Conservation (phyloP, 768 basidiomycete species). For the Strobilomyces dryophilus region DNA sequence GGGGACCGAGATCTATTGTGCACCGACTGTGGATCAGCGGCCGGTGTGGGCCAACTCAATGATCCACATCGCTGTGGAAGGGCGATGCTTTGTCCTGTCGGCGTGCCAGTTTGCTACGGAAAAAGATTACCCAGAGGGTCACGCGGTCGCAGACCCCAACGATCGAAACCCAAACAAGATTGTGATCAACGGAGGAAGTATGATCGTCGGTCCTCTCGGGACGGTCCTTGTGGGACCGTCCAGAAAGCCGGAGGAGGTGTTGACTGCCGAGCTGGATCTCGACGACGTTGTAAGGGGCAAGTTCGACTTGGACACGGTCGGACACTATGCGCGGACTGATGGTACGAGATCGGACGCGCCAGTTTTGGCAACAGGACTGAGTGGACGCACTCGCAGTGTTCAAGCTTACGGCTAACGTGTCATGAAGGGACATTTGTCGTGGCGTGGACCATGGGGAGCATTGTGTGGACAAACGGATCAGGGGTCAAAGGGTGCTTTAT, state of each 20-base stretch:
- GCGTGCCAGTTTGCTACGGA: slow-evolving; percentile 58
- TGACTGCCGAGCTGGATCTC: slow-evolving; percentile 56
- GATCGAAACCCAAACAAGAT: slow-evolving; percentile 42
- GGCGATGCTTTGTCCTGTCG: slow-evolving; percentile 64
- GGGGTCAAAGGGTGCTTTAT: slow-evolving; percentile 14
- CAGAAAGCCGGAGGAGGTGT: slow-evolving; percentile 45
- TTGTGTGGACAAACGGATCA: slow-evolving; percentile 2
- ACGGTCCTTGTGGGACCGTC: slow-evolving; percentile 57
- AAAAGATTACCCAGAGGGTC: slow-evolving; percentile 47
- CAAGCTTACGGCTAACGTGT: slow-evolving; percentile 16
- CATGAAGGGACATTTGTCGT: neutral
- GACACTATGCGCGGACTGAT: slow-evolving; percentile 60
- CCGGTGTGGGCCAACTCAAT: slow-evolving; percentile 54
- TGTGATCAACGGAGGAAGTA: slow-evolving; percentile 59
- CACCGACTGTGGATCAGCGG: slow-evolving; percentile 61
- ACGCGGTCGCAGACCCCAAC: slow-evolving; percentile 39
- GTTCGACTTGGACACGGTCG: slow-evolving; percentile 58
- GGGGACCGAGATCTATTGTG: slow-evolving; percentile 60
- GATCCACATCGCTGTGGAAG: slow-evolving; percentile 63
- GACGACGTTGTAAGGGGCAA: slow-evolving; percentile 54
- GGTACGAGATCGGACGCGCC: slow-evolving; percentile 32
- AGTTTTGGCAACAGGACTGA: slow-evolving; percentile 4
- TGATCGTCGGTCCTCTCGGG: slow-evolving; percentile 58
- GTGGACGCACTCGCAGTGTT: slow-evolving; percentile 25
- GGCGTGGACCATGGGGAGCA: neutral